phyloP scores from a whole-genome alignment of 257 asterid genomes.

The Ligustrum vulgare region DNA sequence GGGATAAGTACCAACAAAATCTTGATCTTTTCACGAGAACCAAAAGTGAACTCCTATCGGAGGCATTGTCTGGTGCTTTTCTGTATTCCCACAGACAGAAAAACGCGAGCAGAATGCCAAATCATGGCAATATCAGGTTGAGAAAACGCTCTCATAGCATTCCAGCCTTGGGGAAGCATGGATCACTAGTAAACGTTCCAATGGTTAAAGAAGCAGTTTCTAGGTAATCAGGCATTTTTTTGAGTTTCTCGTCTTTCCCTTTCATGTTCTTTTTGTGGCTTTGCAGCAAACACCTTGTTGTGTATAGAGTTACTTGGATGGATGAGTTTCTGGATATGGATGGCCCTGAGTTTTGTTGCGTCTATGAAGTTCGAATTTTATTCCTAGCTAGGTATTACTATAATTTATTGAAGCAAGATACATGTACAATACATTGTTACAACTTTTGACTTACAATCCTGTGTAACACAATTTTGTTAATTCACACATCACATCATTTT shows the following conservation, averaged over 20 bases:
- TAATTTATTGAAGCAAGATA: too few species aligned
- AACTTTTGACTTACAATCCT: too few species aligned
- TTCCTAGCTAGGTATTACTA: neutral
- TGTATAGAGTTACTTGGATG: neutral
- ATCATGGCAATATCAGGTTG: constrained; percentile 23
- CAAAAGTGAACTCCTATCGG: constrained; percentile 41
- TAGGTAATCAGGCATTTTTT: constrained; percentile 21
- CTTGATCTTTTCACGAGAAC: constrained; percentile 37
- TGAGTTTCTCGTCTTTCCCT: neutral
- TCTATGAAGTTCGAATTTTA: too few species aligned
- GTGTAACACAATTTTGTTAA: too few species aligned
- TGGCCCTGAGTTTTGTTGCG: neutral
- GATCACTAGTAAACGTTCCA: constrained; percentile 28
- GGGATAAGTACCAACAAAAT: constrained; percentile 43
- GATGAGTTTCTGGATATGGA: neutral
- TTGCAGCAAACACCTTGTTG: neutral
- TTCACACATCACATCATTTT: too few species aligned
- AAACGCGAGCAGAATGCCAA: constrained; percentile 34
- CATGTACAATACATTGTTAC: too few species aligned
- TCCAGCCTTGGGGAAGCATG: constrained; percentile 46
- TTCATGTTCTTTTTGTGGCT: neutral
- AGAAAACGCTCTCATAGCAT: constrained; percentile 68
- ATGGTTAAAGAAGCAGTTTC: constrained; percentile 28
- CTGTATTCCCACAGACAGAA: constrained; percentile 33
- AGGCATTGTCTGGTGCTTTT: constrained; percentile 25